These are phyloP conservation scores for Eimeria falciformis DNA, from an alignment of 169 alveolate genomes.

Conservation along the genomic window DNA sequence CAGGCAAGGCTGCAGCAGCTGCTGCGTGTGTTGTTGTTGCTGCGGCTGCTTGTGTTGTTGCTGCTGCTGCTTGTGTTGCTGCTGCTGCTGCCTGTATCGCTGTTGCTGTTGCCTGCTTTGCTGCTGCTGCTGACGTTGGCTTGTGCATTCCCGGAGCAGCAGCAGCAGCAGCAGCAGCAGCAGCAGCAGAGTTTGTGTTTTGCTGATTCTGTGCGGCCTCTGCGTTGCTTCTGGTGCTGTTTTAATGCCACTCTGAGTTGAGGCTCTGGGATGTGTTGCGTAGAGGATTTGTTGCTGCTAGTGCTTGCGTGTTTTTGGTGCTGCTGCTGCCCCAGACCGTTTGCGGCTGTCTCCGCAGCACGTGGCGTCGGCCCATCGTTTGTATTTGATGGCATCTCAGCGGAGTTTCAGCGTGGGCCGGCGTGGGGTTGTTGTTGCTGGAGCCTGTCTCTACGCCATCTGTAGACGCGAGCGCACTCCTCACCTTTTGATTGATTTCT, in stretches of 20 bases:
- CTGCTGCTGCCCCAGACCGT: slow-evolving; percentile 78
- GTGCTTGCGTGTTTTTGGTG: slow-evolving; percentile 39
- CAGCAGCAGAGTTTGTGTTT: too few relatives aligned
- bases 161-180: slow-evolving; percentile 3
- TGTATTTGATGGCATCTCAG: slow-evolving; percentile 94
- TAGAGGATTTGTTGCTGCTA: too few relatives aligned
- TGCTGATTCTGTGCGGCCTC: too few relatives aligned
- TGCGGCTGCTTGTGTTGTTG: background rate
- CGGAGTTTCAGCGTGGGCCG: slow-evolving; percentile 96
- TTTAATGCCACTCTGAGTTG: too few relatives aligned
- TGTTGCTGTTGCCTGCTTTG: slow-evolving; percentile 1
- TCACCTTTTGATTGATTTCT: slow-evolving; percentile 95
- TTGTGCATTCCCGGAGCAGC: background rate
- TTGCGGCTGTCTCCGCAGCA: slow-evolving; percentile 88
- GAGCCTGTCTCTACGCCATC: slow-evolving; percentile 95
- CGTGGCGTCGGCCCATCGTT: slow-evolving; percentile 93
- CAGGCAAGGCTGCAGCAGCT: slow-evolving; percentile 80
- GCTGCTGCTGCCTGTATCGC: background rate
- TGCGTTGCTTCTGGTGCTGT: too few relatives aligned
- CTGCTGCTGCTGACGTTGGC: slow-evolving; percentile 12
- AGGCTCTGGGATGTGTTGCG: too few relatives aligned
- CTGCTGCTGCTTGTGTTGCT: slow-evolving; percentile 30
- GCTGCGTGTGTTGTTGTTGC: slow-evolving; percentile 39
- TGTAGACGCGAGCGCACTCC: slow-evolving; percentile 96
- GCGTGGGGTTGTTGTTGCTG: slow-evolving; percentile 94